phyloP scores from a whole-genome alignment of 2,329 filamentous ascomycete genomes.

The Colletotrichum musicola region DNA sequence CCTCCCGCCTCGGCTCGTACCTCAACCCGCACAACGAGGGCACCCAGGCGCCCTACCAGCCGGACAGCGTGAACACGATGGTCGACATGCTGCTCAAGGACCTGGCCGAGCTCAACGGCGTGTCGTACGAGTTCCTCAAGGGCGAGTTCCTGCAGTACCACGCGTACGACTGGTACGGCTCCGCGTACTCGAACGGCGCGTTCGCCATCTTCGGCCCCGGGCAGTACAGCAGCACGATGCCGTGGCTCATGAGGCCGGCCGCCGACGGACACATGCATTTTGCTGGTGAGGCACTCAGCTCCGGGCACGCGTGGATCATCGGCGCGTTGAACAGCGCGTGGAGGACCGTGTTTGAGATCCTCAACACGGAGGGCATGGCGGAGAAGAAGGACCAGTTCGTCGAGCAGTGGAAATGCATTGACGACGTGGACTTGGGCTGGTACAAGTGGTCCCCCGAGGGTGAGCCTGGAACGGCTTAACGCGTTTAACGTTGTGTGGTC shows the following conservation, averaged over 20 bases:
- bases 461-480: background rate
- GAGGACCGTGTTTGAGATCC: constrained; percentile 41
- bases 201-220: constrained; percentile 44
- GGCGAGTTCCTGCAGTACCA: constrained; percentile 41
- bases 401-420: constrained; percentile 39
- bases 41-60: constrained; percentile 38
- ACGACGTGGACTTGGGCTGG: constrained; percentile 44
- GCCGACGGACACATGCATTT: constrained; percentile 44
- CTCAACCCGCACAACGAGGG: constrained; percentile 41
- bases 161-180: constrained; percentile 43
- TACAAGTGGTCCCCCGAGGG: constrained; percentile 41
- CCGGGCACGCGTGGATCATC: constrained; percentile 44
- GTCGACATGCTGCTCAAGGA: constrained; percentile 40
- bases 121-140: constrained; percentile 40
- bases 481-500: too few relatives aligned
- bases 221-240: constrained; percentile 42
- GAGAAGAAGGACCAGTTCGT: constrained; percentile 41
- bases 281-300: constrained; percentile 45
- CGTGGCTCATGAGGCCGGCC: constrained; percentile 42
- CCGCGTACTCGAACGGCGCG: constrained; percentile 42
- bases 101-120: constrained; percentile 42
- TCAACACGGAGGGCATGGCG: constrained; percentile 40
- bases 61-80: constrained; percentile 38
- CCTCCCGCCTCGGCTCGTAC: constrained; percentile 43
- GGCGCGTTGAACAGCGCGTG: constrained; percentile 45